Conservation (phyloP, 257 asterid genomes). For the Fraxinus excelsior region DNA sequence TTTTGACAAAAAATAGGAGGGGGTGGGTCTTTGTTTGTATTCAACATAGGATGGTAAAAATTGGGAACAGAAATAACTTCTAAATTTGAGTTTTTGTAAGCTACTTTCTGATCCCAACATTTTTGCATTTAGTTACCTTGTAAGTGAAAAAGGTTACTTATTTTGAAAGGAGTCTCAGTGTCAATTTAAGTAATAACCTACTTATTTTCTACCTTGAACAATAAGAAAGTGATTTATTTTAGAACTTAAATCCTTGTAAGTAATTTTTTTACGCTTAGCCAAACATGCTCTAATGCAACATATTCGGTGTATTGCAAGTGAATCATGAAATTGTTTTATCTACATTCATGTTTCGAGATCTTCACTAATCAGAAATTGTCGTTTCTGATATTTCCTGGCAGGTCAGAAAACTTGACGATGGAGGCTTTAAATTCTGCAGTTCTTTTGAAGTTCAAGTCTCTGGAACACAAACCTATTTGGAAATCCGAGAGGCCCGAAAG, state of each 20-base stretch:
- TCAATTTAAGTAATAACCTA: neutral
- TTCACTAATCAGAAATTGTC: neutral
- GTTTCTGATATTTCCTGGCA: constrained; percentile 32
- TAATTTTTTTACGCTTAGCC: neutral
- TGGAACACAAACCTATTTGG: constrained; percentile 77
- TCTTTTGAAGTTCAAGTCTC: constrained; percentile 55
- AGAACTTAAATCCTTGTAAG: neutral
- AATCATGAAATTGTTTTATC: neutral
- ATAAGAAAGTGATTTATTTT: neutral
- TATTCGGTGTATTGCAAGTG: neutral
- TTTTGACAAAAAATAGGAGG: neutral
- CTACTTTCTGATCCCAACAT: no score
- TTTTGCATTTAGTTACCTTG: neutral
- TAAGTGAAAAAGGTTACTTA: no score
- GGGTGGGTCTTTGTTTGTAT: neutral
- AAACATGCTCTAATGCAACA: neutral
- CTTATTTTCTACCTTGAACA: neutral
- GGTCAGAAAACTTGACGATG: constrained; percentile 75
- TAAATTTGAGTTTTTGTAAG: neutral
- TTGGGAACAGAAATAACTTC: neutral
- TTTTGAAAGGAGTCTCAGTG: neutral
- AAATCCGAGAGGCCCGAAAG: constrained; percentile 79
- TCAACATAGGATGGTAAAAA: neutral
- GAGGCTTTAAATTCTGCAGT: constrained; percentile 63
- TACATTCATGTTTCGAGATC: neutral